Base-by-base conservation (phyloP, 192 early-diverging fungal species). In the Coemansia sp. region DNA sequence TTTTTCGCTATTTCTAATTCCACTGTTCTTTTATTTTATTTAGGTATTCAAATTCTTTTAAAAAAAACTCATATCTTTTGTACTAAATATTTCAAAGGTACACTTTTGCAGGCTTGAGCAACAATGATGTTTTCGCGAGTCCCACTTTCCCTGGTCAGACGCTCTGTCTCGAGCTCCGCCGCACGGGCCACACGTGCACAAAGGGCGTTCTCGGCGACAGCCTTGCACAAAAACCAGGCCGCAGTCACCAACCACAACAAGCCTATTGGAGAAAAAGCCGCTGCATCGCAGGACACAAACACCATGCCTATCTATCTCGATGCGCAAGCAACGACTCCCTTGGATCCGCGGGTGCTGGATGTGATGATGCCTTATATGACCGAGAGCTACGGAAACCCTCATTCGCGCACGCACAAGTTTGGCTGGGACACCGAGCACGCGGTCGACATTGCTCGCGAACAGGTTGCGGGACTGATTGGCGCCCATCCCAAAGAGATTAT, bases 401-500 rank as follows among this genome's bases (percentile, higher is more conserved):
- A 98, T 75, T 96, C 95, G 59, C 86, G 96, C 74, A 98, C 96
- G 6, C 96, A 98, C 79, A 89, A 94, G 68, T 98, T 94, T 75
- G 96, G 96, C 45, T 98, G 96, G 96, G 96, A 98, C 64, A 87
- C 92, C 8, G 96, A 98, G 78, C 87, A 89, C 53, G 94, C 88
- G 32, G 92, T 97, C 4, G 96, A 98, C 66, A 74, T 79, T 36
- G 95, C 95, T 17, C 90, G 96, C 52, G 87, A 92, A 88, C 85
- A 97, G 67, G 87, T 98, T 15, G 96, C 95, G 5, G 72, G 75
- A 28, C 76, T 98, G 60, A 94, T 98, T 72, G 90, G 91, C 20
- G 95, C 95, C 20, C 94, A 98, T 85, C 87, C 94, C 35, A 98
- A 98, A 84, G 96, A 98, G 86, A 92, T 98, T 45, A 84, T 98